Evolutionary conservation across 2,329 filamentous ascomycete genomes (phyloP).

Genomic region (Xylariaceae sp.): DNA sequence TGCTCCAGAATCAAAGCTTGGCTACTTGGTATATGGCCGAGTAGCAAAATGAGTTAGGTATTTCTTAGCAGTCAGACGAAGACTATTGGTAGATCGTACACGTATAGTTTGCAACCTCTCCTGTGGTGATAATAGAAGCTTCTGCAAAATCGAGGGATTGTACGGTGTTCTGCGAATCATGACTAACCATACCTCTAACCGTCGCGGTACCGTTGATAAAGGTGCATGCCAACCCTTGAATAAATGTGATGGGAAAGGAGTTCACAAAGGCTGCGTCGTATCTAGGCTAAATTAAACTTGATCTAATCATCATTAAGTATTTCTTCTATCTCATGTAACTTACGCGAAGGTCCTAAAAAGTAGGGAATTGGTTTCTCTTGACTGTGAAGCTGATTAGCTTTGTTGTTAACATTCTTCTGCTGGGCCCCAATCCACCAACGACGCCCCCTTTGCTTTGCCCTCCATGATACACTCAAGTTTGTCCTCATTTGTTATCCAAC

Average conservation of each 20-base stretch:
- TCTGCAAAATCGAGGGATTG: background rate
- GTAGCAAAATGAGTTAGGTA: no score
- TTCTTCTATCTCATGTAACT: background rate
- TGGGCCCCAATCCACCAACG: constrained; percentile 53
- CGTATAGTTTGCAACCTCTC: no score
- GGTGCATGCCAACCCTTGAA: no score
- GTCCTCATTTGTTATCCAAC: constrained; percentile 60
- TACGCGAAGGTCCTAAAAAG: background rate
- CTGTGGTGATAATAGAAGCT: background rate
- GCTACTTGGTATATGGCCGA: no score
- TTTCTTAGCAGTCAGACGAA: no score
- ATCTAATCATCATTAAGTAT: background rate
- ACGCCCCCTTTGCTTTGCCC: constrained; percentile 47
- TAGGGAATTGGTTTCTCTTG: background rate
- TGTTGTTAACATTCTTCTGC: constrained; percentile 35
- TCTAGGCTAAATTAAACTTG: no score
- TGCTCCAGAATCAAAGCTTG: no score
- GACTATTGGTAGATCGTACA: no score
- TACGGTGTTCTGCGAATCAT: background rate
- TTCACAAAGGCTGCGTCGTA: no score
- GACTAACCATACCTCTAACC: background rate
- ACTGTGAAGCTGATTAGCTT: background rate
- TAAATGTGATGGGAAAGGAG: no score
- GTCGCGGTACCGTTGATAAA: background rate
- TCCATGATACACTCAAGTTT: constrained; percentile 62